These are phyloP conservation scores for Rhodotorula sp. DNA, from an alignment of 1,284 basidiomycete species.

Conservation along the genomic window DNA sequence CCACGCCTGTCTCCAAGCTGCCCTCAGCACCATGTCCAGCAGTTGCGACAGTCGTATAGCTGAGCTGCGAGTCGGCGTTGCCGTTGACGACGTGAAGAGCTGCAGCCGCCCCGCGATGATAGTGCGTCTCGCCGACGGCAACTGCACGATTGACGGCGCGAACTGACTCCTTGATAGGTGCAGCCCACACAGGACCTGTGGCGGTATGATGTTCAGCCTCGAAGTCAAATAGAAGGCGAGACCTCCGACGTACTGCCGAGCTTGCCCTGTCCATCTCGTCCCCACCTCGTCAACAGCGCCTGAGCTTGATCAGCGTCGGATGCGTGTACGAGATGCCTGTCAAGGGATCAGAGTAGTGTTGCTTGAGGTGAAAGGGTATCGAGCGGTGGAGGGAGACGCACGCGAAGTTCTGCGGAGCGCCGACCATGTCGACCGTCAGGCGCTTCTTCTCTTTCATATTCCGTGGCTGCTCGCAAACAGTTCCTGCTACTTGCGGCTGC, in stretches of 20 bases:
- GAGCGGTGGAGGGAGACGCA: constrained; percentile 53
- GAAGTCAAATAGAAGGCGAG: constrained; percentile 28
- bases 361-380: constrained; percentile 18
- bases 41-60: neutral
- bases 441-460: constrained; percentile 17
- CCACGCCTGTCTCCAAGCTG: constrained; percentile 9
- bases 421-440: constrained; percentile 58
- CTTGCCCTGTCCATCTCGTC: constrained; percentile 85
- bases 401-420: constrained; percentile 77
- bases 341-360: constrained; percentile 2
- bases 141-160: constrained; percentile 63
- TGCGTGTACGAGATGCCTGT: constrained; percentile 86
- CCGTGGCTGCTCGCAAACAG: neutral
- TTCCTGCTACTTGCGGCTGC: neutral
- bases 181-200: constrained; percentile 82
- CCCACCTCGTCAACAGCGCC: constrained; percentile 83
- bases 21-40: constrained; percentile 52
- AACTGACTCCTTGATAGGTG: constrained; percentile 80
- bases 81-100: constrained; percentile 80
- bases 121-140: constrained; percentile 72
- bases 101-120: constrained; percentile 21
- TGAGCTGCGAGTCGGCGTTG: constrained; percentile 55
- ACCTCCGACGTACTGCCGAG: constrained; percentile 63
- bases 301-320: constrained; percentile 89
- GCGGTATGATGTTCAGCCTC: constrained; percentile 13